Percentiles rank a stretch among this genome's conserved stretches.
Conservation (phyloP, 345 rosid species). For the Eucalyptus marginata region DNA sequence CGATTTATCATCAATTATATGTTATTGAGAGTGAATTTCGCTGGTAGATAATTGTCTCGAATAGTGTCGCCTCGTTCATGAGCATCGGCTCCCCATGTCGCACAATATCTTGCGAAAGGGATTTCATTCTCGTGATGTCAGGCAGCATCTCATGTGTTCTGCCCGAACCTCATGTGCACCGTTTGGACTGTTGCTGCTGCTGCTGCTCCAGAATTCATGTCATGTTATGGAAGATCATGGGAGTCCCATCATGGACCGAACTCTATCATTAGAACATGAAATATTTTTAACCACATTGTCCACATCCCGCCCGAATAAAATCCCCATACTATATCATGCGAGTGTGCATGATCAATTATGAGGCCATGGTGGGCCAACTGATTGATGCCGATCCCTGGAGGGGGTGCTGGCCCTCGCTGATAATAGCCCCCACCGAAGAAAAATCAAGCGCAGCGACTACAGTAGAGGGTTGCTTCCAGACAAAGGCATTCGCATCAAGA, state of each 20-base stretch:
- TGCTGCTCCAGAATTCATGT: background rate
- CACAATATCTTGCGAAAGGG: background rate
- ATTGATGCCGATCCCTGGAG: background rate
- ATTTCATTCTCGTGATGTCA: background rate
- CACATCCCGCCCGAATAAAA: background rate
- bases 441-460: background rate
- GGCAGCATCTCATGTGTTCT: background rate
- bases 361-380: background rate
- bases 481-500: conserved; percentile 7
- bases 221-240: background rate
- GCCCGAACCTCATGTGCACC: background rate
- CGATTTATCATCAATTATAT: background rate
- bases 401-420: background rate
- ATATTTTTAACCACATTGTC: background rate
- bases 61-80: background rate
- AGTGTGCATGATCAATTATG: background rate
- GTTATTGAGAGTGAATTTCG: background rate
- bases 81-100: background rate
- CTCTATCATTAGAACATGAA: background rate
- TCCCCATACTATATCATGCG: background rate
- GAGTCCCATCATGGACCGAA: background rate
- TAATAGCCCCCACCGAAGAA: background rate
- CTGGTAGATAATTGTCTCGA: background rate
- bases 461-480: conserved; percentile 6
- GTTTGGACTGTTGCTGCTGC: background rate